These are phyloP conservation scores for Dioscorea dumetorum DNA, from an alignment of 106 monocot genomes.

Conservation along the genomic window DNA sequence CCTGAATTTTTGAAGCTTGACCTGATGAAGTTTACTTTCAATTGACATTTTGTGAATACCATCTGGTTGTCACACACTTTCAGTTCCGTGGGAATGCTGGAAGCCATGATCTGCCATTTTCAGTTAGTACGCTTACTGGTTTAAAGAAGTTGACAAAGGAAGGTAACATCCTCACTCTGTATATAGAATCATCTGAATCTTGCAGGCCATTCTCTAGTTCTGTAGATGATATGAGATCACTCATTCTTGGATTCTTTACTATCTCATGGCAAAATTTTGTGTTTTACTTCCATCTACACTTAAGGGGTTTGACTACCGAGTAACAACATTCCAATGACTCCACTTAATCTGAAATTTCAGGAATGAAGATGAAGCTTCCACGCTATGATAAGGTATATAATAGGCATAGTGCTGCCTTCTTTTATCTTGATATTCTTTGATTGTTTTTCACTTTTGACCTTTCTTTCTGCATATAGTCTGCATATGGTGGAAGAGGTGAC, in stretches of 20 bases:
- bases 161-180: conserved; percentile 29
- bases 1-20: background rate
- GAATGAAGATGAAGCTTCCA: conserved; percentile 81
- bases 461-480: conserved; percentile 56
- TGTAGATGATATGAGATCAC: too few relatives aligned
- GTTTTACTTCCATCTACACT: too few relatives aligned
- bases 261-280: too few relatives aligned
- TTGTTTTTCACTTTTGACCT: too few relatives aligned
- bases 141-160: conserved; percentile 62
- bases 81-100: conserved; percentile 98
- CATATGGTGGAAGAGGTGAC: conserved; percentile 87
- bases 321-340: too few relatives aligned
- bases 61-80: conserved; percentile 10
- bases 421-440: too few relatives aligned
- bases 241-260: too few relatives aligned
- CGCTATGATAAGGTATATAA: conserved; percentile 87
- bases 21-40: background rate
- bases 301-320: too few relatives aligned
- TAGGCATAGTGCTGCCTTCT: too few relatives aligned
- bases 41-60: background rate
- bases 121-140: conserved; percentile 58
- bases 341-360: conserved; percentile 24
- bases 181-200: too few relatives aligned
- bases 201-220: too few relatives aligned
- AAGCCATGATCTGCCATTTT: conserved; percentile 89